Evolutionary conservation across 176 grass and related monocot genomes (phyloP), one percentile per base, ranked within the genome.

Genomic region (Oryza rufipogon): DNA sequence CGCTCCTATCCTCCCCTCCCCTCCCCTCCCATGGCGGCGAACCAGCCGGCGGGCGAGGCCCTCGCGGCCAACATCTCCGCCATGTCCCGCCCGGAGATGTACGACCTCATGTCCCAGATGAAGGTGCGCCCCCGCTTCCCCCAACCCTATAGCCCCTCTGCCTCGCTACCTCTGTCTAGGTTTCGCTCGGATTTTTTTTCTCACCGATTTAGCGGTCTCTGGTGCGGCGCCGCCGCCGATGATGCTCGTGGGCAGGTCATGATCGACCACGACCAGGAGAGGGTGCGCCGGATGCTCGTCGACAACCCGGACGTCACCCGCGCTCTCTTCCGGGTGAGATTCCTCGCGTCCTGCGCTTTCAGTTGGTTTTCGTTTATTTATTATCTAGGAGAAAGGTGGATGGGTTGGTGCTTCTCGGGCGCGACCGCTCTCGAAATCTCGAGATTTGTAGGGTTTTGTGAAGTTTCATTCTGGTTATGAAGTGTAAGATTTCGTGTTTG

Each of bases 21-120:
- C 34, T 36, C 48, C 36, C 9, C 5, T 23, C 23, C 60, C 63
- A 98, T 99, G 96, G 88, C 89, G 14, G 82, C 91, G 48, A 92
- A 90, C 82, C 87, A 79, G 66, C 76, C 83, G 45, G 87, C 77
- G 30, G 89, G 89, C 71, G 89, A 99, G 38, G 87, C 85, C 71
- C 76, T 92, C 19, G 85, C 91, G 54, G 83, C 89, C 46, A 91
- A 93, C 49, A 90, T 98, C 83, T 87, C 90, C 73, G 47, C 66
- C 81, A 81, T 99, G 96, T 87, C 96, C 22, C 91, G 92, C 73
- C 52, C 91, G 32, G 91, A 94, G 84, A 90, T 99, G 65, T 92
- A 91, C 88, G 96, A 99, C 73, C 81, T 99, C 34, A 96, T 99
- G 89, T 87, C 89, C 81, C 86, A 99, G 81, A 87, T 96, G 80